Conservation (phyloP, 345 rosid genomes). For the Hibiscus trionum region DNA sequence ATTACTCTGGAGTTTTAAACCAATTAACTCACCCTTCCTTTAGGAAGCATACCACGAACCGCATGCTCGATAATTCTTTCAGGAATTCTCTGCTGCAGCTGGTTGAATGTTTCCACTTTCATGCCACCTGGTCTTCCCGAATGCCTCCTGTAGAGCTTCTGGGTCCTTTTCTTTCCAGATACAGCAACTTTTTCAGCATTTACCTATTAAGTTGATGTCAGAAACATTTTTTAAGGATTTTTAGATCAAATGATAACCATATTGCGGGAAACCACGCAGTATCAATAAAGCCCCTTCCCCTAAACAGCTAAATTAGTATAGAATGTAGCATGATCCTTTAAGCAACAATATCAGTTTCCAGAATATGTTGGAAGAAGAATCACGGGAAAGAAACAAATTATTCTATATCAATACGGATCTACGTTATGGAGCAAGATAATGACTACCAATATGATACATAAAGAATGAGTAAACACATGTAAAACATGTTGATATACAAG, state of each 20-base stretch:
- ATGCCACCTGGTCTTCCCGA: conserved; percentile 99
- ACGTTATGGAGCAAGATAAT: neutral
- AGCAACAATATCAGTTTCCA: neutral
- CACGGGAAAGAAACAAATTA: neutral
- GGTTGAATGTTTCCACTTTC: conserved; percentile 91
- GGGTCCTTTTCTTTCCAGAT: conserved; percentile 89
- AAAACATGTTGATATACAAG: no score
- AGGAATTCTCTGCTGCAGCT: conserved; percentile 84
- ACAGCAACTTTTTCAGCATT: conserved; percentile 97
- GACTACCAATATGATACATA: no score
- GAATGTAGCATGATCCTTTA: neutral
- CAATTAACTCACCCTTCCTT: conserved; percentile 72
- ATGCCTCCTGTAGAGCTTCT: conserved; percentile 90
- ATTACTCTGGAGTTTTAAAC: neutral
- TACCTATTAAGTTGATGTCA: conserved; percentile 34
- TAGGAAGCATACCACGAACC: conserved; percentile 98
- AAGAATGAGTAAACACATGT: no score
- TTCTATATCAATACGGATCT: neutral
- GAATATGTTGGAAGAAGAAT: neutral
- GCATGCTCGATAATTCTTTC: conserved; percentile 97
- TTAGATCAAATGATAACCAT: neutral
- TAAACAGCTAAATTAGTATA: neutral
- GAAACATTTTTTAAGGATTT: neutral
- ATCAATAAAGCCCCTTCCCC: neutral
- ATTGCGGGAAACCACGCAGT: neutral